These are phyloP conservation scores for Wickerhamiella pararugosa DNA, from an alignment of 1,139 yeast genomes.

Conservation along the genomic window DNA sequence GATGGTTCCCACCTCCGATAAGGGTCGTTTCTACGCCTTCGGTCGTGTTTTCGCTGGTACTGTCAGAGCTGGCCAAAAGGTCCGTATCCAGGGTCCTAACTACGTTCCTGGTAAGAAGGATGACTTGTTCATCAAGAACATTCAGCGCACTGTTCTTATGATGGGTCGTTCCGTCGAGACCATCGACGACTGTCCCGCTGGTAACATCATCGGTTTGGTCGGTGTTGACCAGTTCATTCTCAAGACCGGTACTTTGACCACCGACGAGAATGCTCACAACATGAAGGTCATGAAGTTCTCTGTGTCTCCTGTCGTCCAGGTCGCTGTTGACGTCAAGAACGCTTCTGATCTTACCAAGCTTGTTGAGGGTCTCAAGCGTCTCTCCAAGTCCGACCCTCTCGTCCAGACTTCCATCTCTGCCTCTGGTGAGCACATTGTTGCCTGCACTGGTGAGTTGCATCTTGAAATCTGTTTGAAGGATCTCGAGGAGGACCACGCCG, in stretches of 20 bases:
- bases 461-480: slow-evolving; percentile 95
- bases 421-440: slow-evolving; percentile 99
- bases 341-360: slow-evolving; percentile 98
- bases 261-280: slow-evolving; percentile 95
- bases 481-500: slow-evolving; percentile 98
- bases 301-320: slow-evolving; percentile 99
- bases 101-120: slow-evolving; percentile 97
- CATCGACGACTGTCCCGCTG: slow-evolving; percentile 99
- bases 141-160: slow-evolving; percentile 99
- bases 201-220: slow-evolving; percentile 99
- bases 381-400: slow-evolving; percentile 99
- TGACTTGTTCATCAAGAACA: slow-evolving; percentile 90
- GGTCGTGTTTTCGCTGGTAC: slow-evolving; percentile 99
- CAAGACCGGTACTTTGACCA: slow-evolving; percentile 98
- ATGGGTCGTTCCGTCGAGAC: slow-evolving; percentile 98
- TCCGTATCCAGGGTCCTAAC: slow-evolving; percentile 99
- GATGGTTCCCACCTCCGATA: slow-evolving; percentile 99
- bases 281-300: slow-evolving; percentile 99
- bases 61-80: slow-evolving; percentile 97
- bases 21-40: slow-evolving; percentile 99
- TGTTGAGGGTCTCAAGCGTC: slow-evolving; percentile 99
- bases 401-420: slow-evolving; percentile 75
- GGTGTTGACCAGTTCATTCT: slow-evolving; percentile 99
- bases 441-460: slow-evolving; percentile 99
- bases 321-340: slow-evolving; percentile 99